Evolutionary conservation across 2,329 filamentous ascomycete genomes (phyloP).

Genomic region (Metarhizium sp.): DNA sequence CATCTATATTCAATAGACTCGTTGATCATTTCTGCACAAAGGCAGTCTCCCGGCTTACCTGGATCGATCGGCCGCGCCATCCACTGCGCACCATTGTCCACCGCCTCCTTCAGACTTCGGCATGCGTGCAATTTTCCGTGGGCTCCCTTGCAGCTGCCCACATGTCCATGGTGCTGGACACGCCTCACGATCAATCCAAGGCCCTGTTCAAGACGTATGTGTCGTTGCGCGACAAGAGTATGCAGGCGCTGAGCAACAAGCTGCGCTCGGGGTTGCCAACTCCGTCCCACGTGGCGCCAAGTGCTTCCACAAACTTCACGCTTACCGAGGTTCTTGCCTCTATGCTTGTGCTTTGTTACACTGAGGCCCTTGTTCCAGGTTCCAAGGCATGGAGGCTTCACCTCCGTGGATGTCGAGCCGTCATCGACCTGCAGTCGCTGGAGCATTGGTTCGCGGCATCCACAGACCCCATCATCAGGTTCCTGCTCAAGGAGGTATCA

Average conservation of each 20-base stretch:
- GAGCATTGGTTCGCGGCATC: not conserved
- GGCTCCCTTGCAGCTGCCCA: conserved; percentile 6
- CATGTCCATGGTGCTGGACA: conserved; percentile 4
- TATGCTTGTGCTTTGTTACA: conserved; percentile 7
- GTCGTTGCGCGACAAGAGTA: conserved; percentile 2
- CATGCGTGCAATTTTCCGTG: conserved; percentile 10
- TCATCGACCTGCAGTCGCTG: conserved; percentile 1
- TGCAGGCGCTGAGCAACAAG: conserved; percentile 4
- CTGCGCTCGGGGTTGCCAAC: not conserved
- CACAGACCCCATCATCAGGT: conserved; percentile 3
- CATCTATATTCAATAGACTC: conserved; percentile 8
- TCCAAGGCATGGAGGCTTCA: conserved; percentile 7
- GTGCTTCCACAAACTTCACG: not conserved
- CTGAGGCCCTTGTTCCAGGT: conserved; percentile 7
- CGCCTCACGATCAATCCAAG: not conserved
- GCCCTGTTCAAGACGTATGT: conserved; percentile 1
- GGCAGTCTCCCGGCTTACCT: conserved; percentile 11
- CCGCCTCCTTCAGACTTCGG: conserved; percentile 7
- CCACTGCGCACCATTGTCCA: conserved; percentile 10
- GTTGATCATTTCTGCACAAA: conserved; percentile 11
- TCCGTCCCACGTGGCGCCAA: not conserved
- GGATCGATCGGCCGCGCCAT: conserved; percentile 12
- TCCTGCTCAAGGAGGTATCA: conserved; percentile 6
- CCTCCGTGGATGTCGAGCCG: conserved; percentile 5
- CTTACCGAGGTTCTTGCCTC: conserved; percentile 4